A percentile compares a stretch with the other conserved stretches of the same genome.
Conservation (phyloP, 1,284 basidiomycete genomes). For the Moniliophthora roreri region DNA sequence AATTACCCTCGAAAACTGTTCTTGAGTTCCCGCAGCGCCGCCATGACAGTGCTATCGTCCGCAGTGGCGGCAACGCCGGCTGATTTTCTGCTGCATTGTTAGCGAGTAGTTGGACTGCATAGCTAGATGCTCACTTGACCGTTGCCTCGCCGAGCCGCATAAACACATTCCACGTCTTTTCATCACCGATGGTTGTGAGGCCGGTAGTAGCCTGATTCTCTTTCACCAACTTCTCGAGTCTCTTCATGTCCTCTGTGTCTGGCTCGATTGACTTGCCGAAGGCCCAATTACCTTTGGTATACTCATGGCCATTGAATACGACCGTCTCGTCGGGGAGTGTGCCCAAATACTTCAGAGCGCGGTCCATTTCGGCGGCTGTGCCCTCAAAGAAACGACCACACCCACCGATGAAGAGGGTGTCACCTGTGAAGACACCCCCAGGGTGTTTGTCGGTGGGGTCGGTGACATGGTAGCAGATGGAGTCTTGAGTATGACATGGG, state of each 20-base stretch:
- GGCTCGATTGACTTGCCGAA: slow-evolving; percentile 73
- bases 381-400: slow-evolving; percentile 99
- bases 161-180: slow-evolving; percentile 86
- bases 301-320: slow-evolving; percentile 93
- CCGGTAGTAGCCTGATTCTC: slow-evolving; percentile 67
- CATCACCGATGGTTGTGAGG: slow-evolving; percentile 81
- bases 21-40: slow-evolving; percentile 78
- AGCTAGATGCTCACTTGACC: slow-evolving; percentile 47
- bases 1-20: slow-evolving; percentile 67
- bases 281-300: slow-evolving; percentile 69
- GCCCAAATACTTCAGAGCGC: slow-evolving; percentile 74
- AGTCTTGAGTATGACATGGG: slow-evolving; percentile 96
- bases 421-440: slow-evolving; percentile 90
- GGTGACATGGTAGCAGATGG: slow-evolving; percentile 87
- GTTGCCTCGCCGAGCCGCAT: slow-evolving; percentile 66
- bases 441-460: slow-evolving; percentile 53
- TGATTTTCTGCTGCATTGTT: slow-evolving; percentile 35
- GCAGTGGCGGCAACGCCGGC: slow-evolving; percentile 44
- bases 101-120: background rate
- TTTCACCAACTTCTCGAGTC: slow-evolving; percentile 53
- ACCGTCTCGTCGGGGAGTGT: slow-evolving; percentile 80
- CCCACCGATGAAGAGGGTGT: slow-evolving; percentile 93
- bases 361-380: slow-evolving; percentile 82
- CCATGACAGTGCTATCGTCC: slow-evolving; percentile 65
- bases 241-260: slow-evolving; percentile 51